Evolutionary conservation across 1,139 yeast genomes (phyloP).

Genomic region (Starmera stellimalicola): DNA sequence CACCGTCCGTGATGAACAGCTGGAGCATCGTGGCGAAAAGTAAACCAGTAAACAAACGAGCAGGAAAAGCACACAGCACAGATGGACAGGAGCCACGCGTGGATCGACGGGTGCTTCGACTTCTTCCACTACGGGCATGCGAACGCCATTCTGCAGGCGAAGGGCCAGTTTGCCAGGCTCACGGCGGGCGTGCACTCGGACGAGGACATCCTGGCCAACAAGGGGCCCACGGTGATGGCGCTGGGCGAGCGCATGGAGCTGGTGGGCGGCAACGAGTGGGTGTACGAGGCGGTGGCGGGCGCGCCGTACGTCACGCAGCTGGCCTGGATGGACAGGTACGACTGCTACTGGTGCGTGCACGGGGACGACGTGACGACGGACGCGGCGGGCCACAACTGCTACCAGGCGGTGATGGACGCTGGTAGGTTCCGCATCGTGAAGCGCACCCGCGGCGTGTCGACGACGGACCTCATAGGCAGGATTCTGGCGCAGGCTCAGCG

Average conservation of each 20-base stretch:
- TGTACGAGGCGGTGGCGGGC: conserved; percentile 55
- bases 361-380: conserved; percentile 98
- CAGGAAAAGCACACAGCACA: neutral
- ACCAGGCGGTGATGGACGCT: conserved; percentile 69
- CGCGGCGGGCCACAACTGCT: conserved; percentile 90
- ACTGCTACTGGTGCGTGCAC: conserved; percentile 85
- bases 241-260: conserved; percentile 72
- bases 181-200: conserved; percentile 90
- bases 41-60: neutral
- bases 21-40: too few species aligned
- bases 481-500: too few species aligned
- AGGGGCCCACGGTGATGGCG: conserved; percentile 92
- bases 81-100: conserved; percentile 31
- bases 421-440: conserved; percentile 87
- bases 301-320: conserved; percentile 98
- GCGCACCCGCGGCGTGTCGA: conserved; percentile 87
- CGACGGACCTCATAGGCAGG: conserved; percentile 92
- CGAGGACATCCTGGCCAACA: conserved; percentile 69
- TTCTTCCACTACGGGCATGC: conserved; percentile 98
- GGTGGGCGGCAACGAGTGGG: conserved; percentile 89
- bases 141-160: conserved; percentile 91
- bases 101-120: conserved; percentile 98
- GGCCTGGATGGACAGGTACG: conserved; percentile 58
- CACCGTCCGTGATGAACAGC: too few species aligned
- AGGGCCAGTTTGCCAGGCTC: conserved; percentile 64